Base-by-base conservation (phyloP, 805 yeast genomes). In the Myxozyma udenii region DNA sequence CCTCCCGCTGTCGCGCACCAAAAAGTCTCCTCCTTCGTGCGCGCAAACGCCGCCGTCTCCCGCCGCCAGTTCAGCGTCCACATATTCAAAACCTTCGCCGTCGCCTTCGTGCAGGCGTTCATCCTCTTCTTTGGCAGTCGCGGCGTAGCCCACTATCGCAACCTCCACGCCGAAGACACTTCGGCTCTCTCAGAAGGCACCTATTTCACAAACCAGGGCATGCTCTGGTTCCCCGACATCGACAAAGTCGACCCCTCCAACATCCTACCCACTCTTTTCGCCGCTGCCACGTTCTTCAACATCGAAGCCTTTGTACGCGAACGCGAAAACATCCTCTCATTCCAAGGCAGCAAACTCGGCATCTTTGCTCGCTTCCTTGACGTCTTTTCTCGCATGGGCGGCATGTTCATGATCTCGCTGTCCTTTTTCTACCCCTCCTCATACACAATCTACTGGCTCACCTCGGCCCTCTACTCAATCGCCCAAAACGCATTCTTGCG, bases 351-450 rank as follows among this genome's bases (percentile, higher is more conserved):
- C 33, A 11, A 25, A 12, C 21, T 35, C 19, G 19, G 33, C n/a
- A 5, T 28, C 3, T 19, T 41, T 26, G 2, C 47, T 12, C 14
- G n/a, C 14, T 1, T 55, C 1, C 18, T 55, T 24, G n/a, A 14
- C 9, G 25, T 19, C 2, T 9, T 47, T 19, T 32, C 95, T 1
- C 74, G 96, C 62, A 74, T 87, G 57, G 81, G 91, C 21, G 80
- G 86, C 46, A 80, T 89, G 1, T 80, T 87, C 58, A 73, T 91
- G 68, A 87, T 88, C 84, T 89, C 88, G 3, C 73, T 89, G 18
- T 76, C 95, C 0, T 79, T 89, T 37, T 93, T 89, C 62, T 95
- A 95, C 0, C 95, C 98, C 0, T 73, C 83, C 25, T 46, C 55
- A 26, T 41, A 37, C 22, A 32, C 48, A 11, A 5, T 88, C n/a